A percentile compares a stretch with the other conserved stretches of the same genome.
Conservation (phyloP, 2,329 filamentous ascomycete genomes). For the Venturiaceae sp. region DNA sequence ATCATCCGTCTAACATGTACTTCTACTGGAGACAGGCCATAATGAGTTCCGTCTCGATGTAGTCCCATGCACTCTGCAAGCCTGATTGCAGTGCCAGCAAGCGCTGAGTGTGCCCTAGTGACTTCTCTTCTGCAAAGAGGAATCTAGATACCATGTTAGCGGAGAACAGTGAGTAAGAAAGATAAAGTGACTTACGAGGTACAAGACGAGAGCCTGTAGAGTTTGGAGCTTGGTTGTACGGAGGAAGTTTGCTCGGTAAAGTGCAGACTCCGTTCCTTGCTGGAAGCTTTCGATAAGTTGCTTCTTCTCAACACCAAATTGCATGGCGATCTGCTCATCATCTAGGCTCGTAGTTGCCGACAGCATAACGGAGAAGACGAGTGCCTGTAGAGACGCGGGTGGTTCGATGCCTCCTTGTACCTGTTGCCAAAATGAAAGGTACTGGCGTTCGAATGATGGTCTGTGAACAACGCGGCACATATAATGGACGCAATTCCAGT, state of each 20-base stretch:
- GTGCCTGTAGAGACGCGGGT: slow-evolving; percentile 52
- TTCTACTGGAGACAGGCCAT: slow-evolving; percentile 56
- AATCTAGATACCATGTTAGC: slow-evolving; percentile 36
- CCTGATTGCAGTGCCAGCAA: slow-evolving; percentile 61
- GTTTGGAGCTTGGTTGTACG: slow-evolving; percentile 64
- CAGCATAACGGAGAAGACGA: slow-evolving; percentile 61
- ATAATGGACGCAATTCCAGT: slow-evolving; percentile 58
- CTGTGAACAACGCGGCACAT: slow-evolving; percentile 59
- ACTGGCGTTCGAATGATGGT: slow-evolving; percentile 56
- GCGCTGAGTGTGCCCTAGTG: slow-evolving; percentile 62
- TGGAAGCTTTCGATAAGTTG: slow-evolving; percentile 54
- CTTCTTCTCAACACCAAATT: slow-evolving; percentile 48
- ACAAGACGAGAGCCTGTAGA: slow-evolving; percentile 68
- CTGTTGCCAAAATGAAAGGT: slow-evolving; percentile 55
- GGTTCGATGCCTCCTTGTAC: slow-evolving; percentile 52
- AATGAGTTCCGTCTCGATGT: slow-evolving; percentile 59
- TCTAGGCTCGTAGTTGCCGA: slow-evolving; percentile 58
- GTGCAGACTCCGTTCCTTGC: slow-evolving; percentile 55
- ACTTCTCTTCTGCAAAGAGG: slow-evolving; percentile 63
- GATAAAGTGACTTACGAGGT: slow-evolving; percentile 46
- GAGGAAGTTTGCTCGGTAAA: slow-evolving; percentile 61
- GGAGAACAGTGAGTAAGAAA: background rate
- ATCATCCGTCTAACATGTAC: slow-evolving; percentile 61
- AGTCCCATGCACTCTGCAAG: slow-evolving; percentile 71
- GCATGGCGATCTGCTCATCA: slow-evolving; percentile 39